Conservation (phyloP, 2,329 filamentous ascomycete species). For the Colletotrichum camelliae region DNA sequence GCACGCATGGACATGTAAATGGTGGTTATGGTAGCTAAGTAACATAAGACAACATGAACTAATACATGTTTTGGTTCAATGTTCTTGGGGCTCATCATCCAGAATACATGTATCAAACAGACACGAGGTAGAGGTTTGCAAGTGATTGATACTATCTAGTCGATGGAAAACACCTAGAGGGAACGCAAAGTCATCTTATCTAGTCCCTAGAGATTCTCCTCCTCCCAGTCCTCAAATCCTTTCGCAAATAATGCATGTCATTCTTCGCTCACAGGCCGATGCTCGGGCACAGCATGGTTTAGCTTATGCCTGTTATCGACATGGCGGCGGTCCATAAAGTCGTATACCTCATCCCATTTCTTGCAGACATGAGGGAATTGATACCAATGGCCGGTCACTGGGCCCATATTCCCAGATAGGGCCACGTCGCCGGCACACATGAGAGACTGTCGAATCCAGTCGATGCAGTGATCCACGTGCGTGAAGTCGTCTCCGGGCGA, state of each 20-base stretch:
- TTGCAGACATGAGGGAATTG: background rate
- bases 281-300: background rate
- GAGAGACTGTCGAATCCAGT: background rate
- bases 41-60: background rate
- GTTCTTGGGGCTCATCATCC: background rate
- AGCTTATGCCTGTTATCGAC: background rate
- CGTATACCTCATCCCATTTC: background rate
- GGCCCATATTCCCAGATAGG: background rate
- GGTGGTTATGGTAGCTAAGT: background rate
- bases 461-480: background rate
- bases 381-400: background rate
- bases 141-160: background rate
- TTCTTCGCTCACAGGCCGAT: background rate
- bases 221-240: rapidly evolving
- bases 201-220: background rate
- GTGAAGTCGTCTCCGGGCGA: background rate
- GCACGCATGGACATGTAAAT: background rate
- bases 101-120: background rate
- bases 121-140: background rate
- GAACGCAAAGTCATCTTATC: background rate
- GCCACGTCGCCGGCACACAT: background rate
- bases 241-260: background rate
- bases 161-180: background rate
- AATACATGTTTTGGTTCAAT: background rate
- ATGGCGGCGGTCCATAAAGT: background rate